A percentile compares a stretch with the other conserved stretches of the same genome.
phyloP scores from a whole-genome alignment of 2,329 filamentous ascomycete genomes.

The Incumbomyces delicatus region DNA sequence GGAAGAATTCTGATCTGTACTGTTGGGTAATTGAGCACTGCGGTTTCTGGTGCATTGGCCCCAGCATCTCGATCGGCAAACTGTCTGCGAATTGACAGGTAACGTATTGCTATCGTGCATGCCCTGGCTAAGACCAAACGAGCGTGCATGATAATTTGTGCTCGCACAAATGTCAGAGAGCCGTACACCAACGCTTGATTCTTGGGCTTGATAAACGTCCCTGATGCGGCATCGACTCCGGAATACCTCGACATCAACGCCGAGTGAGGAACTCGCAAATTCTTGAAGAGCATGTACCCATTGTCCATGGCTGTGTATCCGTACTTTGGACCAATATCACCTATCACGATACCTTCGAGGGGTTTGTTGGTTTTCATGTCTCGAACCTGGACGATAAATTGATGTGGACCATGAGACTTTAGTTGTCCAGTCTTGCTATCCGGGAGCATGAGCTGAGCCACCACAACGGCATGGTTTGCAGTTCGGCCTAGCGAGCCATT shows the following conservation, averaged over 20 bases:
- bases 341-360: conserved; percentile 39
- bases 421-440: conserved; percentile 25
- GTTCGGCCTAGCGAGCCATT: conserved; percentile 44
- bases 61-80: conserved; percentile 41
- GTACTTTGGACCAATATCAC: conserved; percentile 49
- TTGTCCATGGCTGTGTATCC: conserved; percentile 46
- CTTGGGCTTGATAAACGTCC: conserved; percentile 36
- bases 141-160: conserved; percentile 35
- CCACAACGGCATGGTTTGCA: conserved; percentile 47
- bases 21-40: conserved; percentile 45
- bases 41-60: conserved; percentile 29
- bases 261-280: conserved; percentile 37
- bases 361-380: conserved; percentile 40
- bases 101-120: conserved; percentile 44
- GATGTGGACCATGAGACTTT: conserved; percentile 41
- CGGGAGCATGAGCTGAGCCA: conserved; percentile 42
- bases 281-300: conserved; percentile 44
- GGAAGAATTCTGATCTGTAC: conserved; percentile 46
- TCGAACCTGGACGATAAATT: conserved; percentile 44
- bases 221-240: conserved; percentile 37
- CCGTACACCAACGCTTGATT: conserved; percentile 43
- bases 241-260: conserved; percentile 43
- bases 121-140: conserved; percentile 43
- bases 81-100: conserved; percentile 40
- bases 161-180: conserved; percentile 39